Conservation (phyloP, 805 yeast genomes). For the Metschnikowia shivogae region DNA sequence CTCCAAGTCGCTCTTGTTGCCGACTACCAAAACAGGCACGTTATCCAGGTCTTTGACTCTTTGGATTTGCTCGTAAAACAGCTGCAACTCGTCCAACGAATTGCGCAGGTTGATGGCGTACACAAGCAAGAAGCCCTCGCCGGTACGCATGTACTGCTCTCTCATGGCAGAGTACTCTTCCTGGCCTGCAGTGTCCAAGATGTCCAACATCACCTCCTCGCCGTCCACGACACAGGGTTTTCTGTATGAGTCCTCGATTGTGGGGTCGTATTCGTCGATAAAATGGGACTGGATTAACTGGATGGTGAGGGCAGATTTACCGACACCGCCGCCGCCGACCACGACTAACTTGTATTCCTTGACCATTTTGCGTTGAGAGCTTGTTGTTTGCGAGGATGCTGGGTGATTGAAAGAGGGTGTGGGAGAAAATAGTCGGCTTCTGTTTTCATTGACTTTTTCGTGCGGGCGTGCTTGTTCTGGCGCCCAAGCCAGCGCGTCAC, state of each 20-base stretch:
- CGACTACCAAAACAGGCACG: slow-evolving; percentile 78
- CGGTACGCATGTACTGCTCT: slow-evolving; percentile 94
- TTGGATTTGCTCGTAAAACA: slow-evolving; percentile 72
- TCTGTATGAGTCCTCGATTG: slow-evolving; percentile 89
- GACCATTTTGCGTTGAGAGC: slow-evolving; percentile 24
- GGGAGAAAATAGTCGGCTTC: neutral
- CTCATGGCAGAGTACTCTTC: slow-evolving; percentile 85
- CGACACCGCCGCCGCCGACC: slow-evolving; percentile 99
- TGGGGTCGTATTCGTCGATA: slow-evolving; percentile 97
- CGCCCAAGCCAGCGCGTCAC: neutral
- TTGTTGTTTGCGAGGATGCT: neutral
- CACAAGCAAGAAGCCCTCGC: slow-evolving; percentile 88
- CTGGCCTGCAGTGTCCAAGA: slow-evolving; percentile 97
- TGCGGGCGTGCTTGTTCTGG: slow-evolving; percentile 2
- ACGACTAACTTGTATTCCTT: slow-evolving; percentile 91
- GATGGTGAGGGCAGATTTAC: slow-evolving; percentile 93
- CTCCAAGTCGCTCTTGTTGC: slow-evolving; percentile 74
- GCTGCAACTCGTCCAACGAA: slow-evolving; percentile 78
- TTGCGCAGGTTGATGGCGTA: slow-evolving; percentile 82
- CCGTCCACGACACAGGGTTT: slow-evolving; percentile 83
- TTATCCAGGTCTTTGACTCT: slow-evolving; percentile 70
- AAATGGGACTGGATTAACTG: slow-evolving; percentile 93
- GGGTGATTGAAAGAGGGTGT: neutral
- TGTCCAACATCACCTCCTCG: slow-evolving; percentile 61
- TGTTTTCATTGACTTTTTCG: slow-evolving; percentile 1